Evolutionary conservation across 2,329 filamentous ascomycete genomes (phyloP).

Genomic region (Ophiosphaerella narmari): DNA sequence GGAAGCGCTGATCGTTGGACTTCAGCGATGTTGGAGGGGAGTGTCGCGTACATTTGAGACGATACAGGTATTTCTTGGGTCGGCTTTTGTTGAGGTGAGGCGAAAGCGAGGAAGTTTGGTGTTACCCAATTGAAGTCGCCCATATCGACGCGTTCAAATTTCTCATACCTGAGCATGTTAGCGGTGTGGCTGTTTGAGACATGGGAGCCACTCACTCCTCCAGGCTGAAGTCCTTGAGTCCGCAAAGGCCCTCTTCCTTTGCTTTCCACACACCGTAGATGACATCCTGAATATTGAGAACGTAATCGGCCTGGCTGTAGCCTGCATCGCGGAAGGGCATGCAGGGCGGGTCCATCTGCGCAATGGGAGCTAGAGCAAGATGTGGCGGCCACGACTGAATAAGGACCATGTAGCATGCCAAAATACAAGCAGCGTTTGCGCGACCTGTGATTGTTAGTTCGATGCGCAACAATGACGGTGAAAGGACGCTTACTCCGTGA

Average conservation of each 20-base stretch:
- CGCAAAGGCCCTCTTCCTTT: conserved; percentile 92
- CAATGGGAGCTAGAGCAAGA: conserved; percentile 90
- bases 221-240: conserved; percentile 89
- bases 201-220: conserved; percentile 67
- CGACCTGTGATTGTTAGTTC: conserved; percentile 62
- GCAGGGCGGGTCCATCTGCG: conserved; percentile 93
- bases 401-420: conserved; percentile 98
- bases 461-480: background rate
- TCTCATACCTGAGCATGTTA: conserved; percentile 71
- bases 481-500: conserved; percentile 71
- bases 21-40: conserved; percentile 77
- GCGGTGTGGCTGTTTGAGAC: background rate
- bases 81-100: conserved; percentile 85
- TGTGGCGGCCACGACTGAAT: conserved; percentile 98
- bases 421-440: conserved; percentile 89
- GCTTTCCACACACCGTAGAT: conserved; percentile 99
- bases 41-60: conserved; percentile 72
- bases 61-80: conserved; percentile 72
- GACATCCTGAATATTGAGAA: conserved; percentile 92
- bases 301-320: conserved; percentile 97
- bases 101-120: conserved; percentile 92
- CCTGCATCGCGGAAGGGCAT: conserved; percentile 99
- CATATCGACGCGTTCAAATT: conserved; percentile 92
- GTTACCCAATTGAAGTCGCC: conserved; percentile 99
- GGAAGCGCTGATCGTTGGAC: conserved; percentile 74